Evolutionary conservation across 2,329 filamentous ascomycete species (phyloP), one percentile per base, ranked within the genome.

Genomic region (Cladosporium sp.): DNA sequence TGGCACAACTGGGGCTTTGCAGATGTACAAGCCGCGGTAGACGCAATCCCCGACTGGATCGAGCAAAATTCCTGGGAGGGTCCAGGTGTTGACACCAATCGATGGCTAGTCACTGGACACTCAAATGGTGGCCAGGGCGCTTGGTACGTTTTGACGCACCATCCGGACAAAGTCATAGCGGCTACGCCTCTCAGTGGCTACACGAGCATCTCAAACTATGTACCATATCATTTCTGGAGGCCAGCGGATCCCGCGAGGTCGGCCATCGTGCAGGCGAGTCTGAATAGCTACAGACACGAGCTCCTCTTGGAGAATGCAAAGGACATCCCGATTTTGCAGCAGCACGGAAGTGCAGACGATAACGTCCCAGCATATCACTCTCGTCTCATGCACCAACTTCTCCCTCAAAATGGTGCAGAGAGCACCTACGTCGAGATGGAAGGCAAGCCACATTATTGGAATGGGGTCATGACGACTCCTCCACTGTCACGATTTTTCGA

Each of bases 81-180:
- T 0, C 69, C 71, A 2, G 68, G 64, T 11, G 68, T 77, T 11
- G 67, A 77, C 47, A 59, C 62, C 7, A 57, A 74, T 27, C 70
- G 71, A 44, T 78, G 79, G 76, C 69, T 83, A 27, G 70, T 80
- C 5, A 69, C 65, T 27, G 80, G 80, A 0, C 80, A 83, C 63
- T 83, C 80, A 3, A 83, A 83, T 57, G 80, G 80, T 42, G 80
- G 75, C 61, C 80, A 83, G 64, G 80, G 79, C 7, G 72, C 74
- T 3, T 83, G 80, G 80, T 80, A 77, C 64, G 66, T 72, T 15
- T 60, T 80, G 19, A 77, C 78, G 1, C 79, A 83, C 62, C 68
- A 71, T 19, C 80, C 79, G 13, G 79, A 82, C 59, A 78, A 76
- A 41, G 64, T 82, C 30, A 68, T 81, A 32, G 79, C 77, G 17